These are phyloP conservation scores for Apiospora hydei DNA, from an alignment of 2,329 filamentous ascomycete genomes.

Conservation along the genomic window DNA sequence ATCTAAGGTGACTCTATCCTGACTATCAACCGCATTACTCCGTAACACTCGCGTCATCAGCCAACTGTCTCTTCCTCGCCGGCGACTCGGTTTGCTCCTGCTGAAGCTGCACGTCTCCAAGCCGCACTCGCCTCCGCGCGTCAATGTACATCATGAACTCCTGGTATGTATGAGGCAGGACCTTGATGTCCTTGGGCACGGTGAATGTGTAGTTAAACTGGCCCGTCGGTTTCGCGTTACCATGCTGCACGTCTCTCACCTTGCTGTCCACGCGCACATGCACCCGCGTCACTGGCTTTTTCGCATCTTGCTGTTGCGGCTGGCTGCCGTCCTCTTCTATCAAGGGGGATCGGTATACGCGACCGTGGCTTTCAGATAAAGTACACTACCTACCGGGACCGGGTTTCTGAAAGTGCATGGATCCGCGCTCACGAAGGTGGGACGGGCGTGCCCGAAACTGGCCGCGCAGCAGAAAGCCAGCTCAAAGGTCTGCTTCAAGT, in stretches of 20 bases:
- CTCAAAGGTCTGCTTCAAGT: constrained; percentile 78
- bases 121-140: constrained; percentile 47
- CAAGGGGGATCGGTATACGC: constrained; percentile 72
- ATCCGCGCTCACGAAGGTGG: constrained; percentile 76
- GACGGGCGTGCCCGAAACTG: constrained; percentile 72
- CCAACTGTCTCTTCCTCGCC: constrained; percentile 27
- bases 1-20: not conserved
- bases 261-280: constrained; percentile 77
- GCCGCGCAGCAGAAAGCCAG: constrained; percentile 79
- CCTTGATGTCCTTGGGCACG: constrained; percentile 47
- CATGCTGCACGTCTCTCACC: constrained; percentile 71
- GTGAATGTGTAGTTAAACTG: constrained; percentile 75
- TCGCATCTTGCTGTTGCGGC: constrained; percentile 36
- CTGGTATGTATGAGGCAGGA: constrained; percentile 41
- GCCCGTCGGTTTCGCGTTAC: constrained; percentile 69
- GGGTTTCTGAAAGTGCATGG: constrained; percentile 79
- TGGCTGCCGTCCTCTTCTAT: constrained; percentile 57
- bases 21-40: constrained; percentile 28
- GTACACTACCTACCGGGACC: constrained; percentile 75
- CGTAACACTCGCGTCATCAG: constrained; percentile 34
- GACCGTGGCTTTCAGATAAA: constrained; percentile 76
- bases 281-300: constrained; percentile 54
- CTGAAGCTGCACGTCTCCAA: constrained; percentile 41
- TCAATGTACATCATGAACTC: constrained; percentile 51
- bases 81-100: constrained; percentile 32